These are phyloP conservation scores for Daldinia decipiens DNA, from an alignment of 495 filamentous ascomycete genomes.

Conservation along the genomic window DNA sequence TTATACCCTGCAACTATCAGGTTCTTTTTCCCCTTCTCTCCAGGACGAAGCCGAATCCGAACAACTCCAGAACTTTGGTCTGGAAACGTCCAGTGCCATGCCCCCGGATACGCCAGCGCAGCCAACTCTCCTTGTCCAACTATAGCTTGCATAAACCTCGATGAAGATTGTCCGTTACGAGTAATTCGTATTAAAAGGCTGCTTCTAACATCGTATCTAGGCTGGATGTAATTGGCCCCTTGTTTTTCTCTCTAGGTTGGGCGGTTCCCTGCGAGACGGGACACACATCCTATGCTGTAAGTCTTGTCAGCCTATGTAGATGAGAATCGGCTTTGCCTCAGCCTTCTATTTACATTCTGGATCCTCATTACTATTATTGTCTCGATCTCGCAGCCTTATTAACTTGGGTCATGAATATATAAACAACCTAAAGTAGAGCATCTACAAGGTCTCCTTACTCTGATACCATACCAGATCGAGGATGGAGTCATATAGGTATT, in stretches of 20 bases:
- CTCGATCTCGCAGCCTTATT: conserved; percentile 25
- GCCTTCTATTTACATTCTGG: conserved; percentile 5
- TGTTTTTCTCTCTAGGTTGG: not conserved
- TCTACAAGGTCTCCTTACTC: conserved; percentile 7
- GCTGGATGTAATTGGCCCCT: conserved; percentile 15
- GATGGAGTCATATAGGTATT: conserved; percentile 18
- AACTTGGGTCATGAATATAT: not conserved
- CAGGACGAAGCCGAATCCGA: conserved; percentile 18
- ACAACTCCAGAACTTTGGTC: conserved; percentile 6
- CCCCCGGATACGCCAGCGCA: conserved; percentile 9
- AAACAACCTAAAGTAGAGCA: not conserved
- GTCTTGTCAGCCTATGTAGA: conserved; percentile 32
- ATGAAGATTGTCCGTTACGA: conserved; percentile 12
- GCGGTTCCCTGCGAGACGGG: conserved; percentile 3
- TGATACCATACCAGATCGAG: conserved; percentile 24
- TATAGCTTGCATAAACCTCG: conserved; percentile 17
- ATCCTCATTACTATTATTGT: conserved; percentile 25
- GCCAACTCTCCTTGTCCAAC: conserved; percentile 15
- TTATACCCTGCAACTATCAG: conserved; percentile 17
- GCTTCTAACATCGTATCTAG: conserved; percentile 7
- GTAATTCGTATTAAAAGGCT: conserved; percentile 18
- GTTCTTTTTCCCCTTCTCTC: conserved; percentile 6
- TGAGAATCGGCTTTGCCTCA: conserved; percentile 19
- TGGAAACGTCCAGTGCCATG: conserved; percentile 16
- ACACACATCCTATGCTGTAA: not conserved